Evolutionary conservation across 2,329 filamentous ascomycete species (phyloP), one percentile per base, ranked within the genome.

Genomic region (Colletotrichum orbiculare): DNA sequence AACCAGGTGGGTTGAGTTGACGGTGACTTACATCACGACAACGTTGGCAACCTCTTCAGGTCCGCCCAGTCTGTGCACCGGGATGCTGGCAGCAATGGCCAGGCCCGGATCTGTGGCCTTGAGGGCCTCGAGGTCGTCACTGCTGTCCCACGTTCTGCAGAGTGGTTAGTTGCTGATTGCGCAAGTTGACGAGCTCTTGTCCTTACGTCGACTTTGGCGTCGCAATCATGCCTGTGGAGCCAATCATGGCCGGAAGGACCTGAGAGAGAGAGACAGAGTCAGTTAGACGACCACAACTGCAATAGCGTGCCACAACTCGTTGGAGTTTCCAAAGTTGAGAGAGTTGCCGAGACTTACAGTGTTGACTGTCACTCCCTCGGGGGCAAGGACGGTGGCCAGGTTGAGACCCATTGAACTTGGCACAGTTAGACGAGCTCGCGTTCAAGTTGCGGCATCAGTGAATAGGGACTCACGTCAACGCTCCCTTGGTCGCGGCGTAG

Each of bases 191-290:
- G 12, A 9, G 6, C 33, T 25, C 4, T 6, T 25, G 11, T 25
- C n/a, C 63, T 52, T 66, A 77, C 75, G 64, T 69, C 42, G 71
- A 70, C 34, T 72, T 73, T 1, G 76, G 74, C 0, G 71, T 70
- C 2, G 75, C 73, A 41, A 77, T 77, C 75, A 77, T 76, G 42
- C 73, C 75, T 8, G 75, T 77, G 2, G 71, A 69, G 0, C 74
- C 75, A 45, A 77, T 77, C 74, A 77, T 75, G n/a, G 75, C 75
- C 2, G 75, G 75, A 3, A 73, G 64, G 2, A 77, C 72, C 75
- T 76, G 64, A 4, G n/a, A 49, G 6, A n/a, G 43, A 37, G 8
- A 15, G 15, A 15, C 1, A 15, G 15, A 15, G 15, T 35, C 47
- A 33, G 34, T 6, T 13, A 9, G 11, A 45, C 25, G 25, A 25